Evolutionary conservation across 2,329 filamentous ascomycete genomes (phyloP).

Genomic region (Emergomyces pasteurianus): DNA sequence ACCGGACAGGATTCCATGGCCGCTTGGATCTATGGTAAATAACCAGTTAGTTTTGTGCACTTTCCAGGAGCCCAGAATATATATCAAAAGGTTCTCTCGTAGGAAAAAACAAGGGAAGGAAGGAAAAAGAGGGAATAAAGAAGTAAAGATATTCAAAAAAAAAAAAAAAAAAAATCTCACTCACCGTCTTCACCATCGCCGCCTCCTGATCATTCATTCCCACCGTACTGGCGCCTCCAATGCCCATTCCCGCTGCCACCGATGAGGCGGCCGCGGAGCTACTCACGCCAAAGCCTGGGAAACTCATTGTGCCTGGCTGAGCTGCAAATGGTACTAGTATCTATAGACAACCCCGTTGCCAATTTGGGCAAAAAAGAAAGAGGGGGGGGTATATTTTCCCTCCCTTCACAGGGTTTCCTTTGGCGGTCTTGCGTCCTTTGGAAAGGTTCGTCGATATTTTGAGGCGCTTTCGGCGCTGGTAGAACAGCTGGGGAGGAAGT

Average conservation of each 20-base stretch:
- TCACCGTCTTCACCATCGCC: slow-evolving; percentile 36
- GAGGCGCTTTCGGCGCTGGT: no score
- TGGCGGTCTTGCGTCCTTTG: no score
- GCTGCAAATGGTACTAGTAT: neutral
- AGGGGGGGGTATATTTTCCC: no score
- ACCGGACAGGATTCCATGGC: slow-evolving; percentile 86
- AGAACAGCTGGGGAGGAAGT: no score
- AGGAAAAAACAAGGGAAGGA: neutral
- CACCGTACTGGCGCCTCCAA: slow-evolving; percentile 14
- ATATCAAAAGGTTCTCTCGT: neutral
- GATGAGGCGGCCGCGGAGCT: slow-evolving; percentile 15
- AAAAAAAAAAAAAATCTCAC: slow-evolving; percentile 2
- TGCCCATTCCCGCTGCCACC: slow-evolving; percentile 12
- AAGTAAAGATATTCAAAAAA: neutral
- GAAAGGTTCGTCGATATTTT: no score
- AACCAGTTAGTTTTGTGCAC: neutral
- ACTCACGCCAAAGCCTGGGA: slow-evolving; percentile 23
- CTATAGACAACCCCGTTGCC: no score
- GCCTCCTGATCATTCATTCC: slow-evolving; percentile 38
- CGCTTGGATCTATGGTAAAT: slow-evolving; percentile 53
- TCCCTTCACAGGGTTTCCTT: neutral
- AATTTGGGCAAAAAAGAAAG: no score
- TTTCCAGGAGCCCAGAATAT: no score
- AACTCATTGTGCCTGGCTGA: slow-evolving; percentile 19
- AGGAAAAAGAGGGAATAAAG: neutral